Base-by-base conservation (phyloP, 176 grass and related monocot species). In the Typha latifolia region DNA sequence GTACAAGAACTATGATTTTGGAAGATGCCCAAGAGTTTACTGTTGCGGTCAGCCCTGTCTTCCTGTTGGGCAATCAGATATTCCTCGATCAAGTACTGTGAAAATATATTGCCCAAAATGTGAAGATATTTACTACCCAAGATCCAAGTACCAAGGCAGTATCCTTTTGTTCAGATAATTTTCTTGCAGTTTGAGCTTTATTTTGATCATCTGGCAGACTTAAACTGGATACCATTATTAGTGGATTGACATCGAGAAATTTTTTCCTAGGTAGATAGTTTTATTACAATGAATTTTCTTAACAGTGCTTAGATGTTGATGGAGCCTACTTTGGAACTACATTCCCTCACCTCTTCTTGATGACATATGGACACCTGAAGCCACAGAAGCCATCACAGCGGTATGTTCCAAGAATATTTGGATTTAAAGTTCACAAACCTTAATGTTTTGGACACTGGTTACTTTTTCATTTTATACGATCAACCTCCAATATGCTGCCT, bases 81-180 rank as follows among this genome's bases (percentile, higher is more conserved):
- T 95, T 24, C 78, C 82, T 63, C 75, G 80, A 49, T 84, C 78
- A 48, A 83, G 80, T 69, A 78, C 83, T 1, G 90, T 95, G 72
- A 95, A 90, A 80, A 90, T 90, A 65, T 95, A 87, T 77, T 95
- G 90, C 75, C 86, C 90, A 15, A 95, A 87, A 62, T 95, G 90
- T 64, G 86, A 95, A 81, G 90, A 95, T 62, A 86, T 95, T 70
- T 95, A 95, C 84, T 95, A 86, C 24, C 90, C 90, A 61, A 79
- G 86, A 66, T 95, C 86, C 75, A 95, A 95, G 68, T 90, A 90
- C 78, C 90, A 82, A 88, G 82, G 83, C 86, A 90, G 90, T 95
- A 95, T 90, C 86, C 90, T 95, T 73, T 80, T 67, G 55, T 71
- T 74, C 68, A 63, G 57, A 77, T 43, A 10, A 43, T 9, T 43